Evolutionary conservation across 2,329 filamentous ascomycete species (phyloP).

Genomic region (Cercospora zeina): DNA sequence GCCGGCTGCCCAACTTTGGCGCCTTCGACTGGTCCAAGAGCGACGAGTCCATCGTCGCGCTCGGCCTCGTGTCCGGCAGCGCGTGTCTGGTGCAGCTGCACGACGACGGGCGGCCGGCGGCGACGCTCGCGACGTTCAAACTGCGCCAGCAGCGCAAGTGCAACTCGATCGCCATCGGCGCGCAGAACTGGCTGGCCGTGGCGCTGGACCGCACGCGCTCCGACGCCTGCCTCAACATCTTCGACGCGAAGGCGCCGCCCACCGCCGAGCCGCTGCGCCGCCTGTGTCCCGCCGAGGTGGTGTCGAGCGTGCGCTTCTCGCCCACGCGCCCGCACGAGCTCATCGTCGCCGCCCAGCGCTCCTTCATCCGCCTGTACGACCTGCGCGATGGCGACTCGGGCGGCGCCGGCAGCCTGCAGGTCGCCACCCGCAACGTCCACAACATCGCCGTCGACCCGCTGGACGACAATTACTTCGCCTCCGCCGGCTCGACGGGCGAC

Average conservation of each 20-base stretch:
- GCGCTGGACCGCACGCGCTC: conserved; percentile 78
- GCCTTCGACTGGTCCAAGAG: conserved; percentile 66
- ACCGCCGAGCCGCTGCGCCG: conserved; percentile 51
- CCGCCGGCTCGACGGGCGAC: conserved; percentile 69
- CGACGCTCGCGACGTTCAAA: conserved; percentile 61
- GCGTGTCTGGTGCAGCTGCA: conserved; percentile 74
- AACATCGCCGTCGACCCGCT: conserved; percentile 75
- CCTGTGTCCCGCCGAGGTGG: conserved; percentile 66
- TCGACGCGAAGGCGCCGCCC: conserved; percentile 67
- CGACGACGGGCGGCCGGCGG: conserved; percentile 52
- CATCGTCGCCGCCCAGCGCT: conserved; percentile 72
- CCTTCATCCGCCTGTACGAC: conserved; percentile 75
- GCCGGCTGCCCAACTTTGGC: conserved; percentile 60
- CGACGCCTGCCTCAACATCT: conserved; percentile 79
- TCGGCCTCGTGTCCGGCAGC: conserved; percentile 73
- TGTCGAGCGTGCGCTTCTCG: conserved; percentile 81
- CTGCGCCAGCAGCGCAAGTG: conserved; percentile 76
- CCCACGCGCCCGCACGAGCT: conserved; percentile 73
- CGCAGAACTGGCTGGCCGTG: conserved; percentile 69
- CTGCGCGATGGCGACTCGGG: conserved; percentile 53
- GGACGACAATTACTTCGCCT: conserved; percentile 82
- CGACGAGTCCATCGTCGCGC: conserved; percentile 59
- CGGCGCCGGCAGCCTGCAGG: conserved; percentile 42
- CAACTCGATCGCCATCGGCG: conserved; percentile 79
- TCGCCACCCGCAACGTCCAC: conserved; percentile 61